These are phyloP conservation scores for Loxodes magnus DNA, from an alignment of 73 alveolate genomes.

Conservation along the genomic window DNA sequence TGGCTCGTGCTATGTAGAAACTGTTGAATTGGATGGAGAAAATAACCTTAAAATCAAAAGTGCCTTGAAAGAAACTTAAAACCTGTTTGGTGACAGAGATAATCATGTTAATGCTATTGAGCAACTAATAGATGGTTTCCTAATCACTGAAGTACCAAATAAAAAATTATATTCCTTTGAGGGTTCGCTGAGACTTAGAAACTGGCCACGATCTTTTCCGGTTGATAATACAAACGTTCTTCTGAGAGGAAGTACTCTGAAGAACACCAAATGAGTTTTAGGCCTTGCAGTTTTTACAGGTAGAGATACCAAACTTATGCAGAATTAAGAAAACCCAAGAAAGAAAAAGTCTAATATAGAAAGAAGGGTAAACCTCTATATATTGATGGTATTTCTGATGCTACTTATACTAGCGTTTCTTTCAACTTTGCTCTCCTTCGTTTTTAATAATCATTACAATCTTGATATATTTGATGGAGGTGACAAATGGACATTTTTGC, in stretches of 20 bases:
- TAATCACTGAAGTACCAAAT: constrained; percentile 40
- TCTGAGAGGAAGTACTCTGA: constrained; percentile 84
- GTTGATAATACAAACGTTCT: constrained; percentile 66
- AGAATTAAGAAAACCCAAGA: constrained; percentile 58
- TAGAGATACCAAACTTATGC: constrained; percentile 84
- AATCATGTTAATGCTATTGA: no score
- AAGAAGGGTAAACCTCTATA: constrained; percentile 46
- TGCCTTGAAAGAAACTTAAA: constrained; percentile 45
- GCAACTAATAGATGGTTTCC: constrained; percentile 2
- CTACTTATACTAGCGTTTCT: not conserved
- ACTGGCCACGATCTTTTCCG: constrained; percentile 21
- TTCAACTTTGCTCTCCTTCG: not conserved
- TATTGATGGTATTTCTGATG: constrained; percentile 18
- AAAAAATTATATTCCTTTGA: constrained; percentile 45
- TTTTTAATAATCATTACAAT: no score
- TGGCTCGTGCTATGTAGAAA: constrained; percentile 80
- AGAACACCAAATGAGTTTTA: constrained; percentile 82
- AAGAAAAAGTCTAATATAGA: constrained; percentile 76
- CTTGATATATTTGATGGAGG: no score
- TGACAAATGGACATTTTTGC: constrained; percentile 44
- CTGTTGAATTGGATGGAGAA: constrained; percentile 97
- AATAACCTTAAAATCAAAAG: constrained; percentile 85
- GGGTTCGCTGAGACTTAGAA: constrained; percentile 46
- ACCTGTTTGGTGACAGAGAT: constrained; percentile 22
- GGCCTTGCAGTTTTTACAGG: constrained; percentile 94